Conservation (phyloP, 345 rosid species). For the Diplotaxis tenuifolia region DNA sequence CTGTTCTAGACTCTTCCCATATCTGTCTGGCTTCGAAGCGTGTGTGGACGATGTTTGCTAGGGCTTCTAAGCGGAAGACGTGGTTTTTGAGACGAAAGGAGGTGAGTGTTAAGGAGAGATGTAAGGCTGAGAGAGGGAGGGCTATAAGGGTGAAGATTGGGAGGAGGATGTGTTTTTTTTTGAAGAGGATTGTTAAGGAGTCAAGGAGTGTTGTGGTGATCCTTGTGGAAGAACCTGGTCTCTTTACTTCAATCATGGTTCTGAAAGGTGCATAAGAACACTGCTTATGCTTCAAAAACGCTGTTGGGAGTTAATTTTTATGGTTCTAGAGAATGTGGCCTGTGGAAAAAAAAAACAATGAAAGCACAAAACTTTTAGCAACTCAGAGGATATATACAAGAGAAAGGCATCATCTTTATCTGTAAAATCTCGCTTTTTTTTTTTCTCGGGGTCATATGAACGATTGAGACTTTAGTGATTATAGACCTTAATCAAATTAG, state of each 20-base stretch:
- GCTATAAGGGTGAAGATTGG: constrained; percentile 45
- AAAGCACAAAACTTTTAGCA: constrained; percentile 17
- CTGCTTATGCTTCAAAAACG: constrained; percentile 6
- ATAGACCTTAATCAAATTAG: not conserved
- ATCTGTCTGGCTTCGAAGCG: constrained; percentile 64
- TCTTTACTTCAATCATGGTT: constrained; percentile 34
- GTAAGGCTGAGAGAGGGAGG: constrained; percentile 60
- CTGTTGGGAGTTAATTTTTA: constrained; percentile 2
- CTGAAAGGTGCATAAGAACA: constrained; percentile 10
- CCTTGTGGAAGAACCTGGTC: constrained; percentile 24
- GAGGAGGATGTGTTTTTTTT: constrained; percentile 47
- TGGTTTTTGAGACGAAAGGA: constrained; percentile 50
- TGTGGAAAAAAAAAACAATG: not conserved
- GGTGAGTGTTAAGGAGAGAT: constrained; percentile 51
- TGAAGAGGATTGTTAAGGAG: constrained; percentile 45
- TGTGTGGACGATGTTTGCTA: constrained; percentile 48
- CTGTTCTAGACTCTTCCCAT: constrained; percentile 61
- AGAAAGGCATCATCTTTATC: not conserved
- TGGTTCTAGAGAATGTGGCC: constrained; percentile 22
- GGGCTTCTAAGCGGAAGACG: constrained; percentile 54
- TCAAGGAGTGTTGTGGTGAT: constrained; percentile 38
- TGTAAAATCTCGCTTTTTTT: not conserved
- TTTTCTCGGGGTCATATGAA: not conserved
- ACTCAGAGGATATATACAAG: constrained; percentile 12
- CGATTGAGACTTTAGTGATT: not conserved